Percentiles rank a stretch among this genome's conserved stretches.
These are phyloP conservation scores for Phialemonium atrogriseum DNA, from an alignment of 2,329 filamentous ascomycete genomes.

Conservation along the genomic window DNA sequence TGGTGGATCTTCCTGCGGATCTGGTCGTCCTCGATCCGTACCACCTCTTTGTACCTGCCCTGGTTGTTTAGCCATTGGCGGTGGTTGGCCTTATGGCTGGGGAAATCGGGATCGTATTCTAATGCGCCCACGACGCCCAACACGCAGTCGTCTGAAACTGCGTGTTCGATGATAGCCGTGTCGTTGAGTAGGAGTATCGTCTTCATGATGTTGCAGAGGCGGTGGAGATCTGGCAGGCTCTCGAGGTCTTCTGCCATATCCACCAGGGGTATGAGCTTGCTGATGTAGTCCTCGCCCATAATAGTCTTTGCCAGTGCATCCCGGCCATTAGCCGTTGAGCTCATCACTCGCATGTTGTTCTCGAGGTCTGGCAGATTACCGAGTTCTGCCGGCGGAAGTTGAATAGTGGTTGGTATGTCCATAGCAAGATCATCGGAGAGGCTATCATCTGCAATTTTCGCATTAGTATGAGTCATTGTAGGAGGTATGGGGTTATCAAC, in stretches of 20 bases:
- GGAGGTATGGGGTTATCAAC: constrained; percentile 8
- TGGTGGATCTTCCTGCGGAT: constrained; percentile 90
- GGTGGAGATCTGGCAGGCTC: constrained; percentile 76
- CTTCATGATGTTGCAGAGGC: constrained; percentile 97
- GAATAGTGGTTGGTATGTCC: constrained; percentile 62
- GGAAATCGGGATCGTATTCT: constrained; percentile 97
- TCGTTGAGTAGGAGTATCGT: constrained; percentile 91
- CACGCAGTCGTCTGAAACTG: constrained; percentile 82
- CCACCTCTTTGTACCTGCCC: constrained; percentile 91
- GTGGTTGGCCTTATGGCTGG: constrained; percentile 94
- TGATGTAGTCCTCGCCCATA: constrained; percentile 76
- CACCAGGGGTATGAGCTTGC: constrained; percentile 78
- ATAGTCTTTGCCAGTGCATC: constrained; percentile 85
- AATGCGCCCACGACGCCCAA: constrained; percentile 89
- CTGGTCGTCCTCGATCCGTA: constrained; percentile 74
- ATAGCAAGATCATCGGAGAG: constrained; percentile 79
- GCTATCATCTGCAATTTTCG: constrained; percentile 58
- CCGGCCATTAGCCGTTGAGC: constrained; percentile 63
- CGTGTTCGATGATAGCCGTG: constrained; percentile 85
- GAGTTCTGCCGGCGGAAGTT: constrained; percentile 72
- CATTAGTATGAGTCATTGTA: constrained; percentile 15
- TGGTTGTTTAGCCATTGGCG: constrained; percentile 84
- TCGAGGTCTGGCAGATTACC: constrained; percentile 79
- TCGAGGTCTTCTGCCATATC: constrained; percentile 87
- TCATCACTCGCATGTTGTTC: constrained; percentile 71